These are phyloP conservation scores for Plasmopara muralis DNA, from an alignment of 352 stramenopile genomes.

Conservation along the genomic window DNA sequence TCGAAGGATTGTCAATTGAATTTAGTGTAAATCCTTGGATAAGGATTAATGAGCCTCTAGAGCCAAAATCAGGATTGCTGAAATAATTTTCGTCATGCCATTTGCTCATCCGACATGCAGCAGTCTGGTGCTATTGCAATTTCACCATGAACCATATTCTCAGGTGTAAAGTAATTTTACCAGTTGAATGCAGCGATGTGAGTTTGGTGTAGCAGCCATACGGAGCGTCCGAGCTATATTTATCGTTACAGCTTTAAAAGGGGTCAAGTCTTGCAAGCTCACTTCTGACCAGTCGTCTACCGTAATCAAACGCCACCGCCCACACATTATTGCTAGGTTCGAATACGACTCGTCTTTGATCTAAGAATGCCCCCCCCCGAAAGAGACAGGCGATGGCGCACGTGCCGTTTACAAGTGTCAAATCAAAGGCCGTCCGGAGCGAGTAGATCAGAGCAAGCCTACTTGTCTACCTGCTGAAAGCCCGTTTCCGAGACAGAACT, in stretches of 20 bases:
- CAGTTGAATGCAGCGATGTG: too few relatives aligned
- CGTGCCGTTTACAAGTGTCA: constrained; percentile 17
- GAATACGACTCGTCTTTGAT: constrained; percentile 13
- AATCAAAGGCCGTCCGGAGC: constrained; percentile 2
- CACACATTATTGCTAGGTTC: constrained; percentile 1
- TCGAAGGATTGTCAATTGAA: too few relatives aligned
- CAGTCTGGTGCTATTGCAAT: too few relatives aligned
- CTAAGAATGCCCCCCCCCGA: constrained; percentile 14
- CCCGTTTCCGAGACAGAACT: constrained; percentile 4
- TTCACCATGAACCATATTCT: too few relatives aligned
- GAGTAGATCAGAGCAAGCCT: too few relatives aligned
- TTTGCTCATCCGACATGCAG: too few relatives aligned
- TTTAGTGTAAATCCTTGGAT: too few relatives aligned
- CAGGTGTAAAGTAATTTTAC: too few relatives aligned
- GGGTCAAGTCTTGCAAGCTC: constrained; percentile 18
- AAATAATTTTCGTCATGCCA: too few relatives aligned
- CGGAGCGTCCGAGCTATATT: neutral
- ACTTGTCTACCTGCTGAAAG: neutral
- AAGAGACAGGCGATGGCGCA: constrained; percentile 27
- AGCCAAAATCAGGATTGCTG: too few relatives aligned
- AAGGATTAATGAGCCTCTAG: too few relatives aligned
- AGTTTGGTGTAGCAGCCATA: too few relatives aligned
- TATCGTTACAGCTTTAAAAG: constrained; percentile 30
- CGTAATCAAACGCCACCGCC: constrained; percentile 1
- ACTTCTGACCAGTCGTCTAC: constrained; percentile 17